Evolutionary conservation across 768 basidiomycete genomes (phyloP).

Genomic region (Boletus rubroflammeus): DNA sequence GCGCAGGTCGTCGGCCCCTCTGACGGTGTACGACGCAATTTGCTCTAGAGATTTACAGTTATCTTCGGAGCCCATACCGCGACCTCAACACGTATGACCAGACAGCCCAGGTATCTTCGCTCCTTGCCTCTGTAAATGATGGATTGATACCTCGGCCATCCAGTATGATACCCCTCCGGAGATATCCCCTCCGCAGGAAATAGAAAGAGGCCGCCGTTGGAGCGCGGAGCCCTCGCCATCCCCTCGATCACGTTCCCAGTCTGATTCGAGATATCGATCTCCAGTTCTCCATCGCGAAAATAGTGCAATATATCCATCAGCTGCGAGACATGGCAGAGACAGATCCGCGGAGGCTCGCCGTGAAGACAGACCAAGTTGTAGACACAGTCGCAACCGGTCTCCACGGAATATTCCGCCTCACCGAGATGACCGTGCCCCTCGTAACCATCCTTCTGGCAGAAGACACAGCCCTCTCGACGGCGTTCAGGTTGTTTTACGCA

Average conservation of each 20-base stretch:
- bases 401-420: neutral
- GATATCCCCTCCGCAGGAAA: conserved; percentile 34
- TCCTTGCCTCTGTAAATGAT: neutral
- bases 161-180: conserved; percentile 59
- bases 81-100: conserved; percentile 82
- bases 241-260: conserved; percentile 25
- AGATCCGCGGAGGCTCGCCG: conserved; percentile 4
- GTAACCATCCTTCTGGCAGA: neutral
- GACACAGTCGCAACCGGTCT: conserved; percentile 1
- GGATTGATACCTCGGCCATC: conserved; percentile 5
- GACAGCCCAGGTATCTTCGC: conserved; percentile 63
- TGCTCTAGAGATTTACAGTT: conserved; percentile 76
- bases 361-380: neutral
- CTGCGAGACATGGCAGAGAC: neutral
- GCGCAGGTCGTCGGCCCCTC: neutral
- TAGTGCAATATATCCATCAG: neutral
- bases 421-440: neutral
- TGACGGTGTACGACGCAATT: neutral
- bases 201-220: conserved; percentile 27
- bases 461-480: neutral
- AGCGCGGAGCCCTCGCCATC: conserved; percentile 21
- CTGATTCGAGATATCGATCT: conserved; percentile 27
- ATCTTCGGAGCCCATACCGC: conserved; percentile 83
- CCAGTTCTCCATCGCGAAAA: conserved; percentile 3
- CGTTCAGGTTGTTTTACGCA: neutral